Percentiles rank a stretch among this genome's conserved stretches.
Conservation (phyloP, 2,329 filamentous ascomycete species). For the Monilinia laxa region DNA sequence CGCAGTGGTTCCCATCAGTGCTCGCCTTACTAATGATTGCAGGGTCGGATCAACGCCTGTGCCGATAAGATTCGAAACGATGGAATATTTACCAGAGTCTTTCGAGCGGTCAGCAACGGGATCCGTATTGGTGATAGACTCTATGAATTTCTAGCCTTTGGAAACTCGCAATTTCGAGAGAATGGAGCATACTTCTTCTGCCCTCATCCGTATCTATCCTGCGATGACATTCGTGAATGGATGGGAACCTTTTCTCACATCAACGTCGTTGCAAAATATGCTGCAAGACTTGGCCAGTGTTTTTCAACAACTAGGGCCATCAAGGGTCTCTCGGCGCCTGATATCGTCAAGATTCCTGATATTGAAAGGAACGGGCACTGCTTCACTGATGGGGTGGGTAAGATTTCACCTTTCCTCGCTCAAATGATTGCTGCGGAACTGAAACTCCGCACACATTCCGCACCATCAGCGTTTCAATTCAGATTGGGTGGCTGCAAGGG, state of each 20-base stretch:
- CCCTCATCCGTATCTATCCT: conserved; percentile 62
- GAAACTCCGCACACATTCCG: conserved; percentile 54
- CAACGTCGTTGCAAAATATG: conserved; percentile 81
- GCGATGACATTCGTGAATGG: conserved; percentile 75
- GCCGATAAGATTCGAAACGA: conserved; percentile 57
- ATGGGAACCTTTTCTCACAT: conserved; percentile 88
- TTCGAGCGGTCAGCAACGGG: conserved; percentile 70
- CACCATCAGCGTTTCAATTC: conserved; percentile 87
- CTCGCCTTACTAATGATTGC: conserved; percentile 34
- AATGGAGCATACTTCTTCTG: conserved; percentile 93
- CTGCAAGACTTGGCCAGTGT: conserved; percentile 86
- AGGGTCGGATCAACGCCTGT: conserved; percentile 58
- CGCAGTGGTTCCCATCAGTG: conserved; percentile 31
- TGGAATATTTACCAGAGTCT: conserved; percentile 72
- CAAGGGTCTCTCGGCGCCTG: conserved; percentile 57
- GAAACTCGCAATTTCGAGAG: conserved; percentile 92
- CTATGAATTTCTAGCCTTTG: conserved; percentile 90
- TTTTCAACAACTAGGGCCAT: conserved; percentile 90
- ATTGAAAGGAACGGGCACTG: conserved; percentile 65
- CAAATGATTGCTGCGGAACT: conserved; percentile 71
- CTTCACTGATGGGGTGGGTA: conserved; percentile 92
- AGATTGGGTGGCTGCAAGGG: conserved; percentile 92
- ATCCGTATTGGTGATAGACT: conserved; percentile 78
- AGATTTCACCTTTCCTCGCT: conserved; percentile 78
- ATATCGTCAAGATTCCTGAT: conserved; percentile 62